A percentile compares a stretch with the other conserved stretches of the same genome.
These are phyloP conservation scores for Trebouxia gelatinosa DNA, from an alignment of 163 green algal species.

Conservation along the genomic window DNA sequence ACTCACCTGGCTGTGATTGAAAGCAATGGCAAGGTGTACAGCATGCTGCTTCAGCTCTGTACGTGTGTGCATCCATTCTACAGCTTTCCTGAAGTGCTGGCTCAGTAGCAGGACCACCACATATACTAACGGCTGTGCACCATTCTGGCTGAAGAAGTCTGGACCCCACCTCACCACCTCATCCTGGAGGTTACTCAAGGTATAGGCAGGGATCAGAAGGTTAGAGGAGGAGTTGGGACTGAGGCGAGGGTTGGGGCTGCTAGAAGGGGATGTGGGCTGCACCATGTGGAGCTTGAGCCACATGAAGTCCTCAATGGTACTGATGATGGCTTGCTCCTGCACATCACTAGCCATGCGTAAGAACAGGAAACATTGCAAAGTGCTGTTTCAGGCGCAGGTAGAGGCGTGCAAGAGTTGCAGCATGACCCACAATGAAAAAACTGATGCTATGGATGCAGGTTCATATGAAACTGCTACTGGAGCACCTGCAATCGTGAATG, in stretches of 20 bases:
- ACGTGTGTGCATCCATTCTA: background rate
- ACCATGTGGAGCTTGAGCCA: slow-evolving; percentile 23
- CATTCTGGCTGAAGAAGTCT: slow-evolving; percentile 15
- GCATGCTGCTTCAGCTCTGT: slow-evolving; percentile 9
- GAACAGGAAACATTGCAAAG: no score
- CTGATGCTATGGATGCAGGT: no score
- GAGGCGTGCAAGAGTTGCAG: no score
- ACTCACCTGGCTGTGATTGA: background rate
- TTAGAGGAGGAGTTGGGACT: slow-evolving; percentile 1
- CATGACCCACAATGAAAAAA: no score
- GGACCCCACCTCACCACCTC: slow-evolving; percentile 14
- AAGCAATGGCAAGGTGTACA: slow-evolving; percentile 5
- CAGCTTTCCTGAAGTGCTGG: slow-evolving; percentile 12
- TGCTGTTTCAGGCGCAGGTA: no score
- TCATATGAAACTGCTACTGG: no score
- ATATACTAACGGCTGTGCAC: slow-evolving; percentile 12
- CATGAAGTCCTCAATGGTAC: slow-evolving; percentile 25
- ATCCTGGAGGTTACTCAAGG: background rate
- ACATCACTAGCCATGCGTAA: no score
- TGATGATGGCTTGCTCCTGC: background rate
- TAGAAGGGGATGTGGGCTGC: background rate
- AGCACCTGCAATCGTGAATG: no score
- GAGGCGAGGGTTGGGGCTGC: background rate
- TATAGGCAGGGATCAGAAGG: background rate
- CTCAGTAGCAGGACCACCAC: slow-evolving; percentile 22